Evolutionary conservation across 179 eudicot species (phyloP).

Genomic region (Gypsophila paniculata): DNA sequence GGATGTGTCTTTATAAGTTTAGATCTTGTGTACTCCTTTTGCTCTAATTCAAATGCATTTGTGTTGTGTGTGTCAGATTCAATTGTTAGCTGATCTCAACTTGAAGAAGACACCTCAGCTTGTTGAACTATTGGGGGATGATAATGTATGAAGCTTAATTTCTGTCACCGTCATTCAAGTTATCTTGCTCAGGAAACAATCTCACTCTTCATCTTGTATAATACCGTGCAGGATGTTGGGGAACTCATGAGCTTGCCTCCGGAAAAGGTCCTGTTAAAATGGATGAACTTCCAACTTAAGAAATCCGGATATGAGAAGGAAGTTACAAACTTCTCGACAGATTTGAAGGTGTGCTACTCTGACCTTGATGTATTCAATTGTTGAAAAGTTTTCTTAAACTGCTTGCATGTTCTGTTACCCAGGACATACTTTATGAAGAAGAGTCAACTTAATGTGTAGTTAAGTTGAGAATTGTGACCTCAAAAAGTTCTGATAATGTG

Average conservation of each 20-base stretch:
- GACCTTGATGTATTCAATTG: constrained; percentile 5
- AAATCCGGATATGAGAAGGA: constrained; percentile 62
- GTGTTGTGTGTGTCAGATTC: constrained; percentile 44
- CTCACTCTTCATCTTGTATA: constrained; percentile 1
- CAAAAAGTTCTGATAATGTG: too few species aligned
- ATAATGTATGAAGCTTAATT: constrained; percentile 35
- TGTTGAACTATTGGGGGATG: constrained; percentile 69
- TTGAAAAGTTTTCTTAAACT: neutral
- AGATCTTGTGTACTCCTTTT: neutral
- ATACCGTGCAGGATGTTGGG: constrained; percentile 58
- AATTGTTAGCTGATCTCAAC: constrained; percentile 65
- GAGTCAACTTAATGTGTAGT: too few species aligned
- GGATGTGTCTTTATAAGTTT: neutral
- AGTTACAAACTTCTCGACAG: constrained; percentile 64
- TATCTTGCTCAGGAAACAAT: neutral
- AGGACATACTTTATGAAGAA: too few species aligned
- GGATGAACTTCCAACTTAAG: constrained; percentile 80
- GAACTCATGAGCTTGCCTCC: constrained; percentile 71
- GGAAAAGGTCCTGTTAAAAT: constrained; percentile 67
- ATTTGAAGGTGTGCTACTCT: constrained; percentile 51
- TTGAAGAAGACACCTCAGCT: constrained; percentile 81
- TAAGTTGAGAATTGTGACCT: too few species aligned
- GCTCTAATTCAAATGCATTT: neutral
- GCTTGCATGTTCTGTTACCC: neutral
- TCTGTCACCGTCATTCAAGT: neutral